Percentiles rank a stretch among this genome's conserved stretches.
Evolutionary conservation across 768 basidiomycete species (phyloP).

Genomic region (Leccinellum albellum): DNA sequence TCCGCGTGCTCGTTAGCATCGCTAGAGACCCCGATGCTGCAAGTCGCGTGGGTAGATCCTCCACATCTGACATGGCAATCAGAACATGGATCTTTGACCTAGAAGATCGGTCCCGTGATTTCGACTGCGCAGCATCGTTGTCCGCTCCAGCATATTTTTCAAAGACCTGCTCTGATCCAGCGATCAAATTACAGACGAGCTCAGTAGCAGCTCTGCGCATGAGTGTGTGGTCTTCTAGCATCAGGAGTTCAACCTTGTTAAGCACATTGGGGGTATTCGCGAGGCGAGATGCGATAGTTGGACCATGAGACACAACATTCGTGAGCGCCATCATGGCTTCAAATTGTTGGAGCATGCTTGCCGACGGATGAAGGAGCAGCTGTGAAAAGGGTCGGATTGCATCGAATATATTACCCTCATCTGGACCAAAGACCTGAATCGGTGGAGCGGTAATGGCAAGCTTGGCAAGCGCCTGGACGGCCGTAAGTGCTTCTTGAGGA

Average conservation of each 20-base stretch:
- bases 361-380: conserved; percentile 64
- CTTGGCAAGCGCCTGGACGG: conserved; percentile 89
- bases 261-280: conserved; percentile 58
- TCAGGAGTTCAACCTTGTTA: conserved; percentile 63
- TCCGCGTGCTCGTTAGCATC: conserved; percentile 60
- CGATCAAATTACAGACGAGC: conserved; percentile 87
- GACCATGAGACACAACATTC: conserved; percentile 80
- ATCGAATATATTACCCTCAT: conserved; percentile 71
- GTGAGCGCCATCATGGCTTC: conserved; percentile 96
- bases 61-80: conserved; percentile 80
- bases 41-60: conserved; percentile 78
- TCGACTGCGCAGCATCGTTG: conserved; percentile 36
- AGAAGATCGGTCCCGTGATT: conserved; percentile 26
- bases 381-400: conserved; percentile 78
- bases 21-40: conserved; percentile 93
- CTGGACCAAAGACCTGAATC: conserved; percentile 85
- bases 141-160: conserved; percentile 59
- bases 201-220: conserved; percentile 87
- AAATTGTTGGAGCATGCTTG: conserved; percentile 79
- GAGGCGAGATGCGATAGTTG: conserved; percentile 63
- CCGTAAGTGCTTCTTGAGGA: conserved; percentile 37
- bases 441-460: conserved; percentile 91
- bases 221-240: conserved; percentile 79
- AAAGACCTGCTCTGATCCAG: conserved; percentile 72
- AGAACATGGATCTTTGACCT: conserved; percentile 77